Conservation (phyloP, 129 eudicot species). For the Flaveria sonorensis region DNA sequence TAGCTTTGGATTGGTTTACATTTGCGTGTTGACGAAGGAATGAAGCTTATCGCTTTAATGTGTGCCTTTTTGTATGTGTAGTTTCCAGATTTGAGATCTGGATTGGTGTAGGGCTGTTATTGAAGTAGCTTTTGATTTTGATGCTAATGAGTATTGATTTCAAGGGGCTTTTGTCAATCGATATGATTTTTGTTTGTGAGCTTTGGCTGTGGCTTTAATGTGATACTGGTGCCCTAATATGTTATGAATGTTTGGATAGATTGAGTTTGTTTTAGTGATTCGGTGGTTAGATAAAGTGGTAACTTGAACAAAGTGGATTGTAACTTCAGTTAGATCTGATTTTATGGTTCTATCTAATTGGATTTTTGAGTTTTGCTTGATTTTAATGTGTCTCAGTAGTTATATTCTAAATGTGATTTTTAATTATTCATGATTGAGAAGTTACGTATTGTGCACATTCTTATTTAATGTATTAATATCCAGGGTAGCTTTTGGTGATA, state of each 20-base stretch:
- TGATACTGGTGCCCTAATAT: background rate
- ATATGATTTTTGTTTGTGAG: background rate
- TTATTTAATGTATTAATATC: too few species aligned
- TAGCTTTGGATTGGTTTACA: background rate
- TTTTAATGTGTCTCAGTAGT: background rate
- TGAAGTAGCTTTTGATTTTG: background rate
- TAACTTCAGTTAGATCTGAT: background rate
- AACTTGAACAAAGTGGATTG: background rate
- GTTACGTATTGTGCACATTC: background rate
- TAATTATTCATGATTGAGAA: background rate
- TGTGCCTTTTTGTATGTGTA: background rate
- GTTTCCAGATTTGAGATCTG: background rate
- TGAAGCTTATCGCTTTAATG: background rate
- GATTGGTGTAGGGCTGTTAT: background rate
- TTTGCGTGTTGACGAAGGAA: background rate
- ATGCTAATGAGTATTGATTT: background rate
- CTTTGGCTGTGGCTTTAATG: background rate
- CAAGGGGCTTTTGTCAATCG: background rate
- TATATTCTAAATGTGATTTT: background rate
- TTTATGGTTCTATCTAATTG: background rate
- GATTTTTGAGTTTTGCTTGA: background rate
- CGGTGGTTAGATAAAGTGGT: background rate
- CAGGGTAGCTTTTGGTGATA: too few species aligned
- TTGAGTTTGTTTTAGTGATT: background rate
- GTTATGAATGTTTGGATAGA: background rate